Evolutionary conservation across 129 eudicot genomes (phyloP).

Genomic region (Flaveria sonorensis): DNA sequence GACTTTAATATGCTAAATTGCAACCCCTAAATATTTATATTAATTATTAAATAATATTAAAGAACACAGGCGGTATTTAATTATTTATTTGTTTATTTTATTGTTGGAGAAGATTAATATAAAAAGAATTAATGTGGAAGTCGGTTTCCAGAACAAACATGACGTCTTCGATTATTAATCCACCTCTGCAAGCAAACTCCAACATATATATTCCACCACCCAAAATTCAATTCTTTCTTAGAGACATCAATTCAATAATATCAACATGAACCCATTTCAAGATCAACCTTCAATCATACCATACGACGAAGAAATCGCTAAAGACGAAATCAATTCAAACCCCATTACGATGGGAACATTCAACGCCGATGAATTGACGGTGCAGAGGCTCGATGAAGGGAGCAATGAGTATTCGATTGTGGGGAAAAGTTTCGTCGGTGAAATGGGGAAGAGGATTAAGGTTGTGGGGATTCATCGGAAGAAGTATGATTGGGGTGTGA

Average conservation of each 20-base stretch:
- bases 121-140: background rate
- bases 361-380: background rate
- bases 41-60: too few relatives aligned
- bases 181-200: background rate
- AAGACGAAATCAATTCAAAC: too few relatives aligned
- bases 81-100: background rate
- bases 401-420: conserved; percentile 14
- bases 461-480: conserved; percentile 27
- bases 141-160: conserved; percentile 14
- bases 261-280: conserved; percentile 15
- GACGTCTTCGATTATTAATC: background rate
- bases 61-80: too few relatives aligned
- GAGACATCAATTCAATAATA: background rate
- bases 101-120: background rate
- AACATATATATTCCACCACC: background rate
- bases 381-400: conserved; percentile 22
- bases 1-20: too few relatives aligned
- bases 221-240: background rate
- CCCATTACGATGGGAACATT: too few relatives aligned
- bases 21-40: too few relatives aligned
- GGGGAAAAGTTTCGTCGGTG: conserved; percentile 24
- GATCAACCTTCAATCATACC: background rate
- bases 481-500: conserved; percentile 18
- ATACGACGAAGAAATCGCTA: background rate
- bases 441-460: background rate